phyloP scores from a whole-genome alignment of 176 grass and related monocot genomes.

The Musa troglodytarum region DNA sequence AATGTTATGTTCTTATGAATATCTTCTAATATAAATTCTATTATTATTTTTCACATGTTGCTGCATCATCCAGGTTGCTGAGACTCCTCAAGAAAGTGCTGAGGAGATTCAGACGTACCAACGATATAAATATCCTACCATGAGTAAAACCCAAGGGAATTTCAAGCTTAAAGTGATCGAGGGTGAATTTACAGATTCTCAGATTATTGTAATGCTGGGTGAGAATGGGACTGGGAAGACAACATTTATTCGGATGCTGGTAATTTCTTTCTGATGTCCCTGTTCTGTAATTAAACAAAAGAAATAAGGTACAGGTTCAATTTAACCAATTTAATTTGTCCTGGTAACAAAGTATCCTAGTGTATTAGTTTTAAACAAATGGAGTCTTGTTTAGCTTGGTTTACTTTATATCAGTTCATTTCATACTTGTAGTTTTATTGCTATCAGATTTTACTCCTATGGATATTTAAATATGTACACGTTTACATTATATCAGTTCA shows the following conservation, averaged over 20 bases:
- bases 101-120: slow-evolving; percentile 73
- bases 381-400: no score
- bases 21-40: neutral
- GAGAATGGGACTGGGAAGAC: slow-evolving; percentile 85
- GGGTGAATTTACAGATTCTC: slow-evolving; percentile 80
- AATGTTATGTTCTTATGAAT: neutral
- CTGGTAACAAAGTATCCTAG: no score
- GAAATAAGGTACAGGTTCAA: no score
- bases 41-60: neutral
- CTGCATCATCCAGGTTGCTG: slow-evolving; percentile 39
- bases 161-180: slow-evolving; percentile 56
- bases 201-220: slow-evolving; percentile 82
- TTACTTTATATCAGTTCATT: no score
- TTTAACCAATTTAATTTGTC: no score
- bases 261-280: slow-evolving; percentile 7
- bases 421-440: no score
- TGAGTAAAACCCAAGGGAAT: slow-evolving; percentile 80
- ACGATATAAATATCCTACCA: slow-evolving; percentile 76
- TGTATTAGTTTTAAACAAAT: no score
- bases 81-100: slow-evolving; percentile 55
- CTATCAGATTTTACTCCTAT: no score
- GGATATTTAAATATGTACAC: no score
- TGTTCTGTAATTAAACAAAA: no score
- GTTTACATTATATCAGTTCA: no score
- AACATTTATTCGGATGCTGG: slow-evolving; percentile 80